Evolutionary conservation across 2,329 filamentous ascomycete species (phyloP).

Genomic region (Dactylellina parvicollis): DNA sequence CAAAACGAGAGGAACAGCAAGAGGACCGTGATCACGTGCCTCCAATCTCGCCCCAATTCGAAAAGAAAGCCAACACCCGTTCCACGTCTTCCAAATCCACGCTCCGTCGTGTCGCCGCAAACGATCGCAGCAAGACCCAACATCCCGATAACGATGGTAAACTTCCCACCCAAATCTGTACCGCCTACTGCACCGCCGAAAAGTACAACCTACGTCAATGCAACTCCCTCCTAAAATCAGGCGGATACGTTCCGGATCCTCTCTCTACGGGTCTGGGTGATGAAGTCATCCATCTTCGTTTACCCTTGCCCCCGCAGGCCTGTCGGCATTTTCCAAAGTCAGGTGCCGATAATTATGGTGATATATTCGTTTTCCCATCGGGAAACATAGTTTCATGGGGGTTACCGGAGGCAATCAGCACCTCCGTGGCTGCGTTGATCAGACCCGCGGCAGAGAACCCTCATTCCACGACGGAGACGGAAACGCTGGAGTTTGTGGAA

Average conservation of each 20-base stretch:
- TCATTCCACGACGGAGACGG: conserved; percentile 78
- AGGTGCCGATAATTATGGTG: conserved; percentile 73
- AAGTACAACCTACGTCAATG: conserved; percentile 71
- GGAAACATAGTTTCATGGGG: conserved; percentile 95
- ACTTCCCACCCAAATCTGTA: conserved; percentile 58
- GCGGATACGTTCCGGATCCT: conserved; percentile 72
- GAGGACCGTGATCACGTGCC: conserved; percentile 14
- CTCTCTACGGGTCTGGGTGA: conserved; percentile 71
- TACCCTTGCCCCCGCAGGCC: conserved; percentile 61
- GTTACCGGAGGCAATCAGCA: conserved; percentile 77
- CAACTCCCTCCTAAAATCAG: conserved; percentile 68
- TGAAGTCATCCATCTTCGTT: conserved; percentile 71
- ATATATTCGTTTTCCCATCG: conserved; percentile 95
- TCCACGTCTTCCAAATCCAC: conserved; percentile 74
- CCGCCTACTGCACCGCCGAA: conserved; percentile 75
- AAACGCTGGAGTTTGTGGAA: conserved; percentile 86
- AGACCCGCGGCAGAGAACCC: conserved; percentile 79
- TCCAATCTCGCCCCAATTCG: conserved; percentile 51
- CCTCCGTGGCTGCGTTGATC: conserved; percentile 75
- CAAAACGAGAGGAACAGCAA: conserved; percentile 24
- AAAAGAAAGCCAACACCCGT: conserved; percentile 66
- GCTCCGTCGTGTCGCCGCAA: conserved; percentile 76
- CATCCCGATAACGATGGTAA: conserved; percentile 15
- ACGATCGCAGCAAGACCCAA: conserved; percentile 4
- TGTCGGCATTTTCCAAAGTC: conserved; percentile 58